Conservation (phyloP, 23 red algal species). For the Agarophyton chilense region DNA sequence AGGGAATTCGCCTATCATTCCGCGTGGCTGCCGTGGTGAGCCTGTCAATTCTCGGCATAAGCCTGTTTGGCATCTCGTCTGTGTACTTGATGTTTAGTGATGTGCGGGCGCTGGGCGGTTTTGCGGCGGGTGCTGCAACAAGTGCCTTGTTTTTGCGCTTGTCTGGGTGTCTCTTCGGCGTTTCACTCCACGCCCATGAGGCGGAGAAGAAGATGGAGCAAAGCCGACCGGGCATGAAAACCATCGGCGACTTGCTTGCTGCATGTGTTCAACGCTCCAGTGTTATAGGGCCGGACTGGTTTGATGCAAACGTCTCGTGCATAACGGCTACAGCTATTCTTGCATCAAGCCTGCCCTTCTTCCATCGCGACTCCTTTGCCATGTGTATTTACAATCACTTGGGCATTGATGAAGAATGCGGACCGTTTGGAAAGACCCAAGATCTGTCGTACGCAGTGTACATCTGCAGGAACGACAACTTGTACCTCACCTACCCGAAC, state of each 20-base stretch:
- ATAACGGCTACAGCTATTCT: slow-evolving; percentile 56
- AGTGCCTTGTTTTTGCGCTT: slow-evolving; percentile 83
- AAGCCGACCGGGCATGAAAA: background rate
- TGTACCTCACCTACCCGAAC: slow-evolving; percentile 62
- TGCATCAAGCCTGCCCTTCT: slow-evolving; percentile 63
- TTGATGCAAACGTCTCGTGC: slow-evolving; percentile 53
- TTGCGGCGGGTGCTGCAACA: slow-evolving; percentile 73
- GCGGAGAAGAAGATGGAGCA: slow-evolving; percentile 49
- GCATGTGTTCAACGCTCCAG: background rate
- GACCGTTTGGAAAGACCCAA: slow-evolving; percentile 70
- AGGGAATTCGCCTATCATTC: slow-evolving; percentile 40
- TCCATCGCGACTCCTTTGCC: slow-evolving; percentile 61
- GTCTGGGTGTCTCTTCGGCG: slow-evolving; percentile 49
- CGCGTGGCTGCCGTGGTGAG: slow-evolving; percentile 36
- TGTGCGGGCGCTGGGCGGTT: slow-evolving; percentile 70
- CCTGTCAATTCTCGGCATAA: slow-evolving; percentile 44
- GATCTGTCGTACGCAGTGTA: slow-evolving; percentile 63
- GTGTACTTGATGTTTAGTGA: slow-evolving; percentile 73
- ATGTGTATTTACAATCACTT: slow-evolving; percentile 77
- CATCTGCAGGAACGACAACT: slow-evolving; percentile 52
- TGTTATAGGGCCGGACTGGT: slow-evolving; percentile 62
- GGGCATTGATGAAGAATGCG: slow-evolving; percentile 62
- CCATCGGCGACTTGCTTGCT: background rate
- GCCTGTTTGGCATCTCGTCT: slow-evolving; percentile 28
- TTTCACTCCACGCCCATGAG: slow-evolving; percentile 26